These are phyloP conservation scores for Elaphomyces granulatus DNA, from an alignment of 495 filamentous ascomycete genomes.

Conservation along the genomic window DNA sequence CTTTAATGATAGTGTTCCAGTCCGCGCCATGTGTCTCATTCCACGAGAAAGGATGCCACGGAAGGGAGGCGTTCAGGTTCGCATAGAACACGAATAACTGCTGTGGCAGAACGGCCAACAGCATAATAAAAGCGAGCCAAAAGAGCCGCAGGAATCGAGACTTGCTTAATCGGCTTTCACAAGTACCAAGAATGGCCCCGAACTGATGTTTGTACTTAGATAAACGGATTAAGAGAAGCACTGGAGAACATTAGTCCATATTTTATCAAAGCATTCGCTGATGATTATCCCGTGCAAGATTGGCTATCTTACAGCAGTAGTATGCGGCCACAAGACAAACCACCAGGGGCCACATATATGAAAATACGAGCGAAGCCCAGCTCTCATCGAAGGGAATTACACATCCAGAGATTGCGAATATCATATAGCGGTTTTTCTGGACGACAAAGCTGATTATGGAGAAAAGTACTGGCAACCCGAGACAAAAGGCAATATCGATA, in stretches of 20 bases:
- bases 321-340: constrained; percentile 47
- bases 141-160: constrained; percentile 70
- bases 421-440: constrained; percentile 53
- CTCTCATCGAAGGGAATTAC: constrained; percentile 45
- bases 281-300: background rate
- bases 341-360: constrained; percentile 50
- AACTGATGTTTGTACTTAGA: constrained; percentile 51
- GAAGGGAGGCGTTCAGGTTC: constrained; percentile 31
- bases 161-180: constrained; percentile 42
- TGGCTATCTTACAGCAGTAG: constrained; percentile 53
- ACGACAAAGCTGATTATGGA: constrained; percentile 55
- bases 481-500: constrained; percentile 54
- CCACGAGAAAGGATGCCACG: constrained; percentile 39
- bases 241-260: constrained; percentile 19
- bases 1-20: constrained; percentile 47
- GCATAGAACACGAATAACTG: constrained; percentile 43
- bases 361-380: constrained; percentile 55
- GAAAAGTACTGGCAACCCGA: constrained; percentile 48
- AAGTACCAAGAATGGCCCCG: constrained; percentile 38
- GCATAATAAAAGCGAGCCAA: constrained; percentile 50
- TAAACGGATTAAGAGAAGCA: constrained; percentile 52
- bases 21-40: constrained; percentile 35
- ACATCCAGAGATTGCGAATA: constrained; percentile 66
- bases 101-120: constrained; percentile 51
- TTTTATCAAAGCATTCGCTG: background rate